Evolutionary conservation across 179 eudicot genomes (phyloP), one percentile per base, ranked within the genome.

Genomic region (Spinacia oleracea): DNA sequence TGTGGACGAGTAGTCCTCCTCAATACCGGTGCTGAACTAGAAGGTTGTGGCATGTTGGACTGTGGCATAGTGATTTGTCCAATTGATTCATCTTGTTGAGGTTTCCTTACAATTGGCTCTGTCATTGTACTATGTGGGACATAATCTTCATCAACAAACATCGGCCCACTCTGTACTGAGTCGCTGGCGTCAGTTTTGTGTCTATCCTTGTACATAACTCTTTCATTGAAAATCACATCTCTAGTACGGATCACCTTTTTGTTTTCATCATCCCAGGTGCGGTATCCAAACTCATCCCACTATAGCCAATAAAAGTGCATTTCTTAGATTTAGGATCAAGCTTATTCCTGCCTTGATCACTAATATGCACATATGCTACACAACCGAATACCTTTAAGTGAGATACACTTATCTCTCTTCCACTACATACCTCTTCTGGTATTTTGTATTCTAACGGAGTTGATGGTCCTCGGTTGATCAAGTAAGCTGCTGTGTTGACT

Each of bases 161-260:
- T 31, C 20, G 32, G 45, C 32, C 35, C 46, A 31, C 48, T 53
- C 18, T 77, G 1, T 1, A 9, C 43, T 31, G 11, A n/a, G 79
- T 66, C 38, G 10, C 3, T 32, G 21, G 32, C 11, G 40, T 35
- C 40, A 35, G 40, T 35, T 35, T 35, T 35, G 4, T 35, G 40
- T 35, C 40, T 35, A 4, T 35, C 40, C 4, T 35, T 35, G 25
- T 72, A 56, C 70, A 66, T 66, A 14, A 66, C 46, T 66, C 27
- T 63, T 63, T 34, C 25, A 35, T 82, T 35, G 40, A 35, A 35
- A 35, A 35, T 35, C 2, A 35, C 40, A 35, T 35, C 66, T 67
- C 75, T 67, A 12, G 46, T 78, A 16, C 71, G 32, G 10, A 82
- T 74, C 35, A 82, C 51, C 71, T 78, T 82, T 12, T 73, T 50